phyloP scores from a whole-genome alignment of 1,284 basidiomycete species.

The Ceratobasidium theobromae region DNA sequence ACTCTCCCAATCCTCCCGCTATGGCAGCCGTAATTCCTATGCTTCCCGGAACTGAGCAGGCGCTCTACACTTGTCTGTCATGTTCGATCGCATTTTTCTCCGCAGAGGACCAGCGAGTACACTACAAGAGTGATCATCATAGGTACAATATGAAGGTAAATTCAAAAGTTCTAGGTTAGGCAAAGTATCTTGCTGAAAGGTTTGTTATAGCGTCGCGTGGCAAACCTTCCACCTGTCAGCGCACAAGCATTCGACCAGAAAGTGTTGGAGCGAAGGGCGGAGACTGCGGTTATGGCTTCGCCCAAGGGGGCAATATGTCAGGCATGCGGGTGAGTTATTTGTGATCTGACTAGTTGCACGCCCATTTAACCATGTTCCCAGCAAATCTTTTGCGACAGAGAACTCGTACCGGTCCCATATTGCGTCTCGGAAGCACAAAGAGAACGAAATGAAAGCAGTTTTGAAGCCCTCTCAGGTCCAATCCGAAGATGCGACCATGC shows the following conservation, averaged over 20 bases:
- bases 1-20: background rate
- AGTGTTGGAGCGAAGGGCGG: slow-evolving; percentile 74
- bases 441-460: slow-evolving; percentile 64
- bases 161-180: background rate
- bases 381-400: slow-evolving; percentile 87
- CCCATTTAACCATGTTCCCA: slow-evolving; percentile 42
- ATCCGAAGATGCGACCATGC: slow-evolving; percentile 25
- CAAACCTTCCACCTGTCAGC: slow-evolving; percentile 85
- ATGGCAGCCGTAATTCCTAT: slow-evolving; percentile 21
- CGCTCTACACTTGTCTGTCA: slow-evolving; percentile 85
- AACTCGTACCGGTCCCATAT: slow-evolving; percentile 90
- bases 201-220: slow-evolving; percentile 68
- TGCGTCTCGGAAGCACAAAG: slow-evolving; percentile 88
- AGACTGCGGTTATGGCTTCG: slow-evolving; percentile 70
- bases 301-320: slow-evolving; percentile 68
- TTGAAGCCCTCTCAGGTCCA: slow-evolving; percentile 35
- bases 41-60: slow-evolving; percentile 28
- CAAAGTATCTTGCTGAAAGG: background rate
- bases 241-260: slow-evolving; percentile 85
- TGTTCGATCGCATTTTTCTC: slow-evolving; percentile 88
- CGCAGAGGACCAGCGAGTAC: slow-evolving; percentile 83
- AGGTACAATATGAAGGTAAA: slow-evolving; percentile 91
- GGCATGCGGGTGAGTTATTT: slow-evolving; percentile 71
- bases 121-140: slow-evolving; percentile 95
- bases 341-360: background rate